Percentiles rank a stretch among this genome's conserved stretches.
phyloP scores from a whole-genome alignment of 169 alveolate species.

The Perkinsus marinus region DNA sequence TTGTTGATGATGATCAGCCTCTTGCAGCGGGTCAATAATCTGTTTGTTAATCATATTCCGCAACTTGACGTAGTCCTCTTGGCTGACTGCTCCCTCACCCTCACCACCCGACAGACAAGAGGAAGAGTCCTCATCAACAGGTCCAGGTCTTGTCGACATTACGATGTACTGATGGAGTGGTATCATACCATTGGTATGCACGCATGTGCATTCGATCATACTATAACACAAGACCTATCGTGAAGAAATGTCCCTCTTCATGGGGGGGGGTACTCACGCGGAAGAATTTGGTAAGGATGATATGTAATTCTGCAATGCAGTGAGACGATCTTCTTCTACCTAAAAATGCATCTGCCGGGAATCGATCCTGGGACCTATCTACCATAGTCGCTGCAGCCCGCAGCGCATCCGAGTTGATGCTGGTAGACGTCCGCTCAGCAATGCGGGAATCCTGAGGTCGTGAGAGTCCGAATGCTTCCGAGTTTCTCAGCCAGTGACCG shows the following conservation, averaged over 20 bases:
- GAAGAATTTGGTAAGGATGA: not conserved
- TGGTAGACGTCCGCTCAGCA: not conserved
- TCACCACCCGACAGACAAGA: too few relatives aligned
- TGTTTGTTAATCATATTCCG: not conserved
- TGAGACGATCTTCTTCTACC: not conserved
- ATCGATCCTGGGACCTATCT: not conserved
- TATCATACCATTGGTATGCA: too few relatives aligned
- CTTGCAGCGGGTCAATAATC: not conserved
- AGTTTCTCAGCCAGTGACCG: too few relatives aligned
- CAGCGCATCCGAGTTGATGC: not conserved
- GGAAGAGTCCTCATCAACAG: not conserved
- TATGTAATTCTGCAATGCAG: not conserved
- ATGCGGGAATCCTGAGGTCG: not conserved
- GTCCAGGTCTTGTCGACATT: not conserved
- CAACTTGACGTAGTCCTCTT: not conserved
- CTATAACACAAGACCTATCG: too few relatives aligned
- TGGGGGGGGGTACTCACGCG: too few relatives aligned
- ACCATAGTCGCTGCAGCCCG: not conserved
- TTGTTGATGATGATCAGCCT: too few relatives aligned
- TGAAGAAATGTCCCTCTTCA: too few relatives aligned
- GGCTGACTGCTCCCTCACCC: not conserved
- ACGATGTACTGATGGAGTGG: not conserved
- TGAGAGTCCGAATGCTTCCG: too few relatives aligned
- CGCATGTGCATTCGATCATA: too few relatives aligned
- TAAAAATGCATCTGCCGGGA: not conserved